Evolutionary conservation across 225 moss, liverwort and hornwort genomes (phyloP).

Genomic region (Bryum argenteum): DNA sequence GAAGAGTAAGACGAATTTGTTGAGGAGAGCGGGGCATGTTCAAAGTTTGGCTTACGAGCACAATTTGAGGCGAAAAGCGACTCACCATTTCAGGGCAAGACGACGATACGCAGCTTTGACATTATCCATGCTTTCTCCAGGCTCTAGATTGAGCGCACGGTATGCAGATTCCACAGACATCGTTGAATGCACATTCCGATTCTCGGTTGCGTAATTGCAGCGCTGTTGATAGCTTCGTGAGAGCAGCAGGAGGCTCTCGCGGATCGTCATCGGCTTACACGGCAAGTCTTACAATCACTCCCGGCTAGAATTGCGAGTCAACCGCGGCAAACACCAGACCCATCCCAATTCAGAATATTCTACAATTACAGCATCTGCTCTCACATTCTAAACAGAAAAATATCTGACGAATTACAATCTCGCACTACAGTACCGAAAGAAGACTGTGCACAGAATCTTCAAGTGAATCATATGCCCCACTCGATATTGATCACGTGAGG

Average conservation of each 20-base stretch:
- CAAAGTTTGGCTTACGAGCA: neutral
- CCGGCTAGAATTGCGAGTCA: neutral
- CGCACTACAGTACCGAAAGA: no score
- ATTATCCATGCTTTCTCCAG: slow-evolving; percentile 68
- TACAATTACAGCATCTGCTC: neutral
- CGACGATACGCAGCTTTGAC: slow-evolving; percentile 94
- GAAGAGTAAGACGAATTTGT: neutral
- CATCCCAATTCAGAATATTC: slow-evolving; percentile 1
- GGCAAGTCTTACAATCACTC: neutral
- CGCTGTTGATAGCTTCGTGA: slow-evolving; percentile 37
- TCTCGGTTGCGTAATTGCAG: slow-evolving; percentile 40
- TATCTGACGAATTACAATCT: no score
- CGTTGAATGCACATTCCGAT: slow-evolving; percentile 27
- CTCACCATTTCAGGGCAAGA: slow-evolving; percentile 80
- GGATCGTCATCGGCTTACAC: slow-evolving; percentile 10
- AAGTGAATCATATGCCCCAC: no score
- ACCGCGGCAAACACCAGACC: neutral
- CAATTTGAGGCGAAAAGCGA: neutral
- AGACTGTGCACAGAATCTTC: no score
- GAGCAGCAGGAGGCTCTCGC: slow-evolving; percentile 33
- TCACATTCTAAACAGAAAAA: neutral
- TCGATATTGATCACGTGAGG: no score
- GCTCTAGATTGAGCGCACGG: slow-evolving; percentile 69
- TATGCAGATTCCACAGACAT: slow-evolving; percentile 70
- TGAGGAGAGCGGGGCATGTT: neutral